These are phyloP conservation scores for Phytophthora fragariae DNA, from an alignment of 352 stramenopile species.

Conservation along the genomic window DNA sequence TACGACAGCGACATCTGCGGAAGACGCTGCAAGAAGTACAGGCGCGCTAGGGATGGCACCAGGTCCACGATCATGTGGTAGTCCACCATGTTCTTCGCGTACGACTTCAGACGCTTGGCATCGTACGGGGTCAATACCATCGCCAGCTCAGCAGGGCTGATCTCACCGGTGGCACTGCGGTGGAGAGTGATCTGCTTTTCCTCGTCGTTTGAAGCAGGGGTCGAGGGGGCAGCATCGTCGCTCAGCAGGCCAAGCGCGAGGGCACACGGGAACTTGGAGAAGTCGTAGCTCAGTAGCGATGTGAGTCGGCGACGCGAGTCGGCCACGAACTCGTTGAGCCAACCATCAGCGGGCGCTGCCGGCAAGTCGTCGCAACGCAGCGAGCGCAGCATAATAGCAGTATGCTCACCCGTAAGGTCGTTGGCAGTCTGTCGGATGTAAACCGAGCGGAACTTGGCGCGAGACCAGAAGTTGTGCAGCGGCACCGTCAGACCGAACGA, in stretches of 20 bases:
- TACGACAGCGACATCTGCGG: slow-evolving; percentile 94
- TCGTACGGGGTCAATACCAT: slow-evolving; percentile 97
- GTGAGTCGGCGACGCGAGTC: slow-evolving; percentile 96
- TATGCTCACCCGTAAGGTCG: slow-evolving; percentile 99
- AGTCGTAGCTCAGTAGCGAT: slow-evolving; percentile 94
- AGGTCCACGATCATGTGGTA: slow-evolving; percentile 99
- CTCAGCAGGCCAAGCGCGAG: slow-evolving; percentile 94
- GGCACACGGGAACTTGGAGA: slow-evolving; percentile 91
- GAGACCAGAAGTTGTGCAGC: slow-evolving; percentile 98
- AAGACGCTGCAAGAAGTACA: slow-evolving; percentile 97
- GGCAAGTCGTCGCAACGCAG: slow-evolving; percentile 82
- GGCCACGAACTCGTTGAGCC: slow-evolving; percentile 94
- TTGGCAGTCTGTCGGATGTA: slow-evolving; percentile 99
- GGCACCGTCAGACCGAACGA: slow-evolving; percentile 97
- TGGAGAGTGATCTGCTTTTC: slow-evolving; percentile 47
- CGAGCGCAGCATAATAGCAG: slow-evolving; percentile 92
- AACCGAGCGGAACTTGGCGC: slow-evolving; percentile 94
- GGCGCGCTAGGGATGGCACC: slow-evolving; percentile 92
- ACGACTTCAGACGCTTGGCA: slow-evolving; percentile 97
- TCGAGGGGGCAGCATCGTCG: slow-evolving; percentile 46
- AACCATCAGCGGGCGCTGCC: slow-evolving; percentile 85
- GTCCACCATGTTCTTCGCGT: slow-evolving; percentile 99
- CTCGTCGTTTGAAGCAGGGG: slow-evolving; percentile 15
- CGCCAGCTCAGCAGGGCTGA: slow-evolving; percentile 87
- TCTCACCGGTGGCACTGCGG: slow-evolving; percentile 79